Evolutionary conservation across 139 green algal species (phyloP).

Genomic region (Auxenochlorella protothecoides): DNA sequence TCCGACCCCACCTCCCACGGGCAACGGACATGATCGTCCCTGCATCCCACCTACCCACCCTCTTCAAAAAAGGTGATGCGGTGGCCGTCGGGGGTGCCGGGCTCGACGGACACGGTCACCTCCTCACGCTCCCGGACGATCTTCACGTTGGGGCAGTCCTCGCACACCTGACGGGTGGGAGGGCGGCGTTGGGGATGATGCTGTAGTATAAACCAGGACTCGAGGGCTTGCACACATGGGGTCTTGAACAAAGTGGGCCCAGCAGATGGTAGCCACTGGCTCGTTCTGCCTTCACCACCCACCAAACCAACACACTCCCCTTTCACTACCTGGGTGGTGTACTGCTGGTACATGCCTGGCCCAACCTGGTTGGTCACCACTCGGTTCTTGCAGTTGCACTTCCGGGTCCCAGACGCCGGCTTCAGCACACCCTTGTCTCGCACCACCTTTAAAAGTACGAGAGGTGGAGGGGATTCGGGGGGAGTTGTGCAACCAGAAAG

Average conservation of each 20-base stretch:
- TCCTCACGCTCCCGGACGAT: slow-evolving; percentile 61
- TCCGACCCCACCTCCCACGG: neutral
- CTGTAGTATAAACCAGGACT: too few relatives aligned
- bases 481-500: too few relatives aligned
- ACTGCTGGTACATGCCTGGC: slow-evolving; percentile 99
- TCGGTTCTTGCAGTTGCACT: slow-evolving; percentile 95
- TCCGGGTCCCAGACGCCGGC: slow-evolving; percentile 71
- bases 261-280: too few relatives aligned
- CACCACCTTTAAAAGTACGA: slow-evolving; percentile 33
- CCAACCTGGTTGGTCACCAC: slow-evolving; percentile 91
- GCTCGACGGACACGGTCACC: slow-evolving; percentile 84
- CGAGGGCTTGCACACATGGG: too few relatives aligned
- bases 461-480: too few relatives aligned
- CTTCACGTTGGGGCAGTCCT: slow-evolving; percentile 87
- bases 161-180: slow-evolving; percentile 50
- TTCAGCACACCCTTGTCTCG: slow-evolving; percentile 87
- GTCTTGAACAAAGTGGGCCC: too few relatives aligned
- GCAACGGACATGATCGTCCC: neutral
- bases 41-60: neutral
- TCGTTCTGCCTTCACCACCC: neutral
- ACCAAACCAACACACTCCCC: neutral
- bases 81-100: slow-evolving; percentile 73
- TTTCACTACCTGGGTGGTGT: slow-evolving; percentile 44
- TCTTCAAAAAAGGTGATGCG: slow-evolving; percentile 86
- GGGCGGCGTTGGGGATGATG: neutral